These are phyloP conservation scores for Globisporangium cederbergense DNA, from an alignment of 352 stramenopile species.

Conservation along the genomic window DNA sequence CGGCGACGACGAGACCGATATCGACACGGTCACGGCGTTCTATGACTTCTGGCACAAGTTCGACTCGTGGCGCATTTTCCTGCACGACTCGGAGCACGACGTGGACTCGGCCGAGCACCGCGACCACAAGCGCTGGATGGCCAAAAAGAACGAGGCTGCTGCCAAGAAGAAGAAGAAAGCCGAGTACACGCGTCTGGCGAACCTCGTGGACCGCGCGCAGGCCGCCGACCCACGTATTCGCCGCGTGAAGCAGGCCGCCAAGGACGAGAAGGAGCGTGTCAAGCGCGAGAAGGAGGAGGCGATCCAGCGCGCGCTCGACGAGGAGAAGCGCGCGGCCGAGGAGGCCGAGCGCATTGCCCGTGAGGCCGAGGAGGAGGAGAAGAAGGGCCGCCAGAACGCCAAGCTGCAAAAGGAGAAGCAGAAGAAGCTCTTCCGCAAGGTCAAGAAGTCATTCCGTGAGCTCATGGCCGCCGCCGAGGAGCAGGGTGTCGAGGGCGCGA, in stretches of 20 bases:
- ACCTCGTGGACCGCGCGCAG: conserved; percentile 74
- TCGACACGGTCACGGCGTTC: conserved; percentile 75
- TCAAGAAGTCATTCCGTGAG: conserved; percentile 85
- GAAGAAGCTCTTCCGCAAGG: conserved; percentile 80
- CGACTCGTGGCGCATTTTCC: conserved; percentile 83
- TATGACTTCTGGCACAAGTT: conserved; percentile 92
- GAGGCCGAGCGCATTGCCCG: conserved; percentile 41
- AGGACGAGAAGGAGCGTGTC: conserved; percentile 75
- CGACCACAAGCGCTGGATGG: conserved; percentile 87
- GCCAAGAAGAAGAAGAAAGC: conserved; percentile 90
- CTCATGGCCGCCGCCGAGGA: conserved; percentile 63
- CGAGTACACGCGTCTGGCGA: conserved; percentile 79
- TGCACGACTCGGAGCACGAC: conserved; percentile 82
- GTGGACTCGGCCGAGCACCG: conserved; percentile 81
- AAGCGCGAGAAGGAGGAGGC: conserved; percentile 78
- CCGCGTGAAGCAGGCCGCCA: conserved; percentile 80
- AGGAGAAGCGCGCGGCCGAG: conserved; percentile 60
- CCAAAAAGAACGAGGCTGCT: conserved; percentile 83
- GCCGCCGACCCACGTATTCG: conserved; percentile 74
- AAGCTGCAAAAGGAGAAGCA: conserved; percentile 82
- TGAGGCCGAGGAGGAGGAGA: conserved; percentile 68
- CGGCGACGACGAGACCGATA: conserved; percentile 50
- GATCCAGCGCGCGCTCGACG: conserved; percentile 61
- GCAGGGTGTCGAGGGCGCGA: conserved; percentile 48
- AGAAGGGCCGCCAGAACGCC: conserved; percentile 60